phyloP scores from a whole-genome alignment of 2,329 filamentous ascomycete species.

The Myriosclerotinia duriaeana region DNA sequence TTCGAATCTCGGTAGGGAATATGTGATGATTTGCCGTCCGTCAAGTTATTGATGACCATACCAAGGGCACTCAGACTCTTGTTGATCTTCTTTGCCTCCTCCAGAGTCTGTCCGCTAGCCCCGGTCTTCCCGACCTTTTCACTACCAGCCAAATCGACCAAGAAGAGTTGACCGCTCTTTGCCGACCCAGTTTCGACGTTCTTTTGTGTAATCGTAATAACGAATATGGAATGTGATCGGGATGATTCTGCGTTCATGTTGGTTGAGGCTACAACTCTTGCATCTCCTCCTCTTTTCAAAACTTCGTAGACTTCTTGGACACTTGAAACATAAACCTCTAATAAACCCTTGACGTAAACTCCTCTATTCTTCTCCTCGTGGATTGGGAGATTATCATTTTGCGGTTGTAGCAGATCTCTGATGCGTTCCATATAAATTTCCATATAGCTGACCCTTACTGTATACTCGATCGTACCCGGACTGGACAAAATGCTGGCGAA shows the following conservation, averaged over 20 bases:
- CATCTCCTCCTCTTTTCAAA: constrained; percentile 86
- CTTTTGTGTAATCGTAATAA: constrained; percentile 95
- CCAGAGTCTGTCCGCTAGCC: constrained; percentile 92
- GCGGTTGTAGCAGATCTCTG: constrained; percentile 84
- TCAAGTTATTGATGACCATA: constrained; percentile 98
- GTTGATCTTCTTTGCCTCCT: constrained; percentile 99
- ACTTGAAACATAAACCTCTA: constrained; percentile 94
- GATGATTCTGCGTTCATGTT: constrained; percentile 99
- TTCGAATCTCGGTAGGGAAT: constrained; percentile 98
- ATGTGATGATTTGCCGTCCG: constrained; percentile 94
- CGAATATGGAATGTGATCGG: constrained; percentile 96
- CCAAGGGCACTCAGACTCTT: constrained; percentile 97
- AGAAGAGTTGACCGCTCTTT: constrained; percentile 93
- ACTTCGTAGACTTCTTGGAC: constrained; percentile 96
- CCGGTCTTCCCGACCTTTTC: constrained; percentile 99
- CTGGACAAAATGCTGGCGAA: constrained; percentile 93
- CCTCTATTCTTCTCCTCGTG: constrained; percentile 96
- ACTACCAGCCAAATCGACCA: constrained; percentile 96
- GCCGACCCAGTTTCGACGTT: constrained; percentile 94
- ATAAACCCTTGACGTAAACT: constrained; percentile 91
- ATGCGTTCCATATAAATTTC: constrained; percentile 99
- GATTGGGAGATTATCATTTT: constrained; percentile 95
- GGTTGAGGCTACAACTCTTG: constrained; percentile 88
- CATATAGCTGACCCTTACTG: constrained; percentile 98
- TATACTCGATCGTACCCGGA: constrained; percentile 93